A percentile compares a stretch with the other conserved stretches of the same genome.
phyloP scores from a whole-genome alignment of 1,139 yeast genomes.

The Casaregolazyma lundiana region DNA sequence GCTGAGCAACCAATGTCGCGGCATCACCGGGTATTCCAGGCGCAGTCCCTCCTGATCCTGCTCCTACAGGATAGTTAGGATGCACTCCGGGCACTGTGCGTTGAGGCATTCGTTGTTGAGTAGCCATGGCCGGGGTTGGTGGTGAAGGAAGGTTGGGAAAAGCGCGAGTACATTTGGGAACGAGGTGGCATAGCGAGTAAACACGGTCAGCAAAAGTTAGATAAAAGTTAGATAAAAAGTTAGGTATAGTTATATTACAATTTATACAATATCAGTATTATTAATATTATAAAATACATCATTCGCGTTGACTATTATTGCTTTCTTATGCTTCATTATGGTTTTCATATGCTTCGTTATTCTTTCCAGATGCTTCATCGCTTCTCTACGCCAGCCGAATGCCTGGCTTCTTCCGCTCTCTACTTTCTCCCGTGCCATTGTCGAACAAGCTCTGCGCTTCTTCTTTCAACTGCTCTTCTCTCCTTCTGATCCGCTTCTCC shows the following conservation, averaged over 20 bases:
- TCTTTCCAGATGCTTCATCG: too few species aligned
- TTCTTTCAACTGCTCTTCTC: slow-evolving; percentile 19
- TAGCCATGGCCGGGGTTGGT: slow-evolving; percentile 6
- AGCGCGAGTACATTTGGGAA: not conserved
- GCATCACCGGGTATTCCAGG: slow-evolving; percentile 7
- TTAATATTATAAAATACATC: not conserved
- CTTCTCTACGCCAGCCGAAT: slow-evolving; percentile 10
- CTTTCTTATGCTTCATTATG: not conserved
- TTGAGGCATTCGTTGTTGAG: slow-evolving; percentile 7
- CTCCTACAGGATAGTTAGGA: not conserved
- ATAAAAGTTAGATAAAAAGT: too few species aligned
- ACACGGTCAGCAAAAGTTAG: too few species aligned
- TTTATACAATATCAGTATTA: too few species aligned
- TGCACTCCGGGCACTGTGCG: not conserved
- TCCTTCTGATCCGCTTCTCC: slow-evolving; percentile 36
- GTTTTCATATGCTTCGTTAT: not conserved
- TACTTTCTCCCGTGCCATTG: not conserved
- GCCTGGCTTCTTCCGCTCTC: slow-evolving; percentile 12
- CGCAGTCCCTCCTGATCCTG: slow-evolving; percentile 2
- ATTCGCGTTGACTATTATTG: not conserved
- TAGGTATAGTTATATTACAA: too few species aligned
- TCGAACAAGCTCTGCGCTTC: slow-evolving; percentile 27
- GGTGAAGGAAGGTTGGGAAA: not conserved
- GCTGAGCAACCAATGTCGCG: slow-evolving; percentile 6
- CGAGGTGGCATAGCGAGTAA: too few species aligned